These are phyloP conservation scores for Pythium biforme DNA, from an alignment of 352 stramenopile genomes.

Conservation along the genomic window DNA sequence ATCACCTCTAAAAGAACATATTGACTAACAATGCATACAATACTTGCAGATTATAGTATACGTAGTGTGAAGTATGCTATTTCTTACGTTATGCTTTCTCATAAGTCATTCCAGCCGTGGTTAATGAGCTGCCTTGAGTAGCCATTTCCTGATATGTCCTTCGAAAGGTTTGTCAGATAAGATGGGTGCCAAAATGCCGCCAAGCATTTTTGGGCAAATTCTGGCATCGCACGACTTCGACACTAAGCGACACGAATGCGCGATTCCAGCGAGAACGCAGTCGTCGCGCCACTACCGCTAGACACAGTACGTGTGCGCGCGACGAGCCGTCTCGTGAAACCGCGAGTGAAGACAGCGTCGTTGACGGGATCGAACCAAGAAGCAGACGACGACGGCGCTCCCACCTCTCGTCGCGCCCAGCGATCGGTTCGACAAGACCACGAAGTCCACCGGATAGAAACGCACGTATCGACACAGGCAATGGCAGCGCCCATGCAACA, in stretches of 20 bases:
- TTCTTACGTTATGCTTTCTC: too few species aligned
- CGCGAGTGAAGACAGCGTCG: background rate
- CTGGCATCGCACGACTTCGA: background rate
- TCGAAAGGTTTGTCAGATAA: constrained; percentile 15
- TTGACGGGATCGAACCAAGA: constrained; percentile 15
- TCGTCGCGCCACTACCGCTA: background rate
- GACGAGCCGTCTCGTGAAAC: constrained; percentile 18
- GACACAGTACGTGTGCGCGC: background rate
- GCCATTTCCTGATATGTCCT: constrained; percentile 9
- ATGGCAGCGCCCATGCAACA: too few species aligned
- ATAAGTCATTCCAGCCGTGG: too few species aligned
- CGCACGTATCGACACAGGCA: background rate
- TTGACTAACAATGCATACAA: too few species aligned
- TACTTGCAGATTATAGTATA: too few species aligned
- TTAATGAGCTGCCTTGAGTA: too few species aligned
- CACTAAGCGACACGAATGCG: background rate
- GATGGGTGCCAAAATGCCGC: constrained; percentile 13
- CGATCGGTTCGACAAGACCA: background rate
- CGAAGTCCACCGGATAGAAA: constrained; percentile 7
- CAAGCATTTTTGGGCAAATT: background rate
- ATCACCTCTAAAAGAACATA: too few species aligned
- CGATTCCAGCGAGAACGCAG: background rate
- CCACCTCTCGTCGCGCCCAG: background rate
- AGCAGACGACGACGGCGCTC: background rate
- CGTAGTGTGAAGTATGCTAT: too few species aligned